These are phyloP conservation scores for Phytophthora quininea DNA, from an alignment of 352 stramenopile species.

Conservation along the genomic window DNA sequence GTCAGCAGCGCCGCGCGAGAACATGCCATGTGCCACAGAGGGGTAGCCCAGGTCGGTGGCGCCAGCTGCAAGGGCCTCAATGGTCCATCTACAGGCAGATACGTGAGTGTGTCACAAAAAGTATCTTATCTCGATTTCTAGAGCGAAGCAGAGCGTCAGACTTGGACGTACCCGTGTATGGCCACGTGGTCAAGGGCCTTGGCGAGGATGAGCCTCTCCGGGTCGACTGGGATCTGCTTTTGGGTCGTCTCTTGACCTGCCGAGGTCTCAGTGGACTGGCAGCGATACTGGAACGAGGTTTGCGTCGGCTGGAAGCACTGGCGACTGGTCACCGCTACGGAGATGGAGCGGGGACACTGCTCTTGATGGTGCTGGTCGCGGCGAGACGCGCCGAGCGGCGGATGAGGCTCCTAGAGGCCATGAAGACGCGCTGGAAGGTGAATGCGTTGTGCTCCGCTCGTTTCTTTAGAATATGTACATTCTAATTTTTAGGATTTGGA, in stretches of 20 bases:
- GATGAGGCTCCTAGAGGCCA: slow-evolving; percentile 30
- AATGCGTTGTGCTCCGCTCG: slow-evolving; percentile 13
- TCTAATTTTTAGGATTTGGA: too few relatives aligned
- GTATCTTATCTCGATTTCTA: slow-evolving; percentile 16
- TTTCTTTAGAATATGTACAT: not conserved
- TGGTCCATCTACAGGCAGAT: slow-evolving; percentile 63
- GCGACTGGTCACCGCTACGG: slow-evolving; percentile 8
- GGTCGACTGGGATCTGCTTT: slow-evolving; percentile 31
- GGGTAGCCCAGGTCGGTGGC: slow-evolving; percentile 72
- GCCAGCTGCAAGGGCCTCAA: slow-evolving; percentile 75
- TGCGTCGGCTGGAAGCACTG: slow-evolving; percentile 15
- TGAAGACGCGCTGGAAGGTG: slow-evolving; percentile 17
- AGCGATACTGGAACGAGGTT: slow-evolving; percentile 12
- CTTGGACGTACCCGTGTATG: slow-evolving; percentile 47
- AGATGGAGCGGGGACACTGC: slow-evolving; percentile 6
- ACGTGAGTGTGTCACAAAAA: slow-evolving; percentile 6
- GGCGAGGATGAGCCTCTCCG: slow-evolving; percentile 60
- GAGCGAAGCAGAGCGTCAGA: not conserved
- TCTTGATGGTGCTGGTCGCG: slow-evolving; percentile 13
- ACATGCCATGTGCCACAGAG: slow-evolving; percentile 85
- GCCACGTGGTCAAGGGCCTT: slow-evolving; percentile 58
- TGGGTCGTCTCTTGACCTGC: slow-evolving; percentile 21
- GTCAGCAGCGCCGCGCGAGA: slow-evolving; percentile 75
- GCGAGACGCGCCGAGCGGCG: slow-evolving; percentile 24
- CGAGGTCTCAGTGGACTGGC: slow-evolving; percentile 27